Evolutionary conservation across 2,329 filamentous ascomycete genomes (phyloP).

Genomic region (Colletotrichum incanum): DNA sequence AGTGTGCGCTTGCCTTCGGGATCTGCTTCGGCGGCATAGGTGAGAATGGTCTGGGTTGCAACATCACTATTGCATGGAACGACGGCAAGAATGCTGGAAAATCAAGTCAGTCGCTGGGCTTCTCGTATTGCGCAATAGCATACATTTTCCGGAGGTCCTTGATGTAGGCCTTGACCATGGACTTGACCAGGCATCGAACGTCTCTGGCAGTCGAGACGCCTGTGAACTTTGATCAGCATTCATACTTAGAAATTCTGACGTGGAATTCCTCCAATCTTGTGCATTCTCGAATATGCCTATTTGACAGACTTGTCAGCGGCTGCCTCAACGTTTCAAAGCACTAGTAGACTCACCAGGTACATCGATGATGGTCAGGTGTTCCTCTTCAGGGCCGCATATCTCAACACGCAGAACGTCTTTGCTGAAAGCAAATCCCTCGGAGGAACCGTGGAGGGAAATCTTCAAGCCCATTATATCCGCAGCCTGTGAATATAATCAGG

Average conservation of each 20-base stretch:
- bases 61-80: slow-evolving; percentile 58
- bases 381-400: slow-evolving; percentile 44
- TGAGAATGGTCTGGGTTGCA: slow-evolving; percentile 59
- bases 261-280: slow-evolving; percentile 19
- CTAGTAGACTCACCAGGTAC: slow-evolving; percentile 60
- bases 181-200: slow-evolving; percentile 39
- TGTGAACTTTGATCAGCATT: not conserved
- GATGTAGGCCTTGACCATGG: slow-evolving; percentile 60
- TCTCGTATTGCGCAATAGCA: not conserved
- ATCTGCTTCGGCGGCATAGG: slow-evolving; percentile 56
- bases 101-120: not conserved
- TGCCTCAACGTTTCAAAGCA: slow-evolving; percentile 57
- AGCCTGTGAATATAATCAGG: not conserved
- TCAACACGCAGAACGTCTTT: slow-evolving; percentile 45
- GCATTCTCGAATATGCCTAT: slow-evolving; percentile 47
- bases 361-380: slow-evolving; percentile 46
- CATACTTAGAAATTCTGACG: not conserved
- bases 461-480: slow-evolving; percentile 31
- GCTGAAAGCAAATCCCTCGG: slow-evolving; percentile 35
- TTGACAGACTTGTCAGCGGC: slow-evolving; percentile 55
- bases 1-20: slow-evolving; percentile 59
- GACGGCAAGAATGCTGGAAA: slow-evolving; percentile 59
- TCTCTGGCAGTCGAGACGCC: slow-evolving; percentile 51
- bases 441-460: not conserved
- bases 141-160: slow-evolving; percentile 62